Evolutionary conservation across 331 rosid species (phyloP), one percentile per base, ranked within the genome.

Genomic region (Saraca asoca): DNA sequence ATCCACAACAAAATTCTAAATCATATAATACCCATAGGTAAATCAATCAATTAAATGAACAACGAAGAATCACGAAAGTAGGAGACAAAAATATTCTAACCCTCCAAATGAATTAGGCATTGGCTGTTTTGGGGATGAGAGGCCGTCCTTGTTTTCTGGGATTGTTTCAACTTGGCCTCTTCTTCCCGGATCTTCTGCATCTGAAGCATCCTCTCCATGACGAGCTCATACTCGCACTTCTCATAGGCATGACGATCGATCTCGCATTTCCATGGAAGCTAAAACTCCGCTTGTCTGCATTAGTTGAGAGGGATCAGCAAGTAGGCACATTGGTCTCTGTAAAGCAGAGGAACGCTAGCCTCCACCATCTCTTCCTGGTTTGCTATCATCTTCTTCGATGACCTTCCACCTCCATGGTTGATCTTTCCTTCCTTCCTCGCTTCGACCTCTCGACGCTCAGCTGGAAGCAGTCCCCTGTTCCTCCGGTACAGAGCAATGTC

Each of bases 191-290:
- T 76, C 85, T 81, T 81, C 75, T 81, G 90, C 90, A 85, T 81
- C 31, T 24, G 31, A 24, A 24, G 31, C 31, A 24, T 24, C 31
- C 31, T 24, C 31, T 24, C 31, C 31, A 85, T 85, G 35, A 85
- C 82, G 18, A 85, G 87, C 73, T 85, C 90, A 62, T 85, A 85
- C 64, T 73, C 79, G 58, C 89, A 85, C 81, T 85, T 85, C 77
- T 85, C 89, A 70, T 79, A 85, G 57, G 75, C 2, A 60, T 85
- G 90, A 44, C 90, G 84, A 71, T 81, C 81, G 64, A 62, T 14
- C 62, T 79, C 85, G 77, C 90, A 85, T 71, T 81, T 85, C 90
- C 90, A 85, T 7, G 90, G 90, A 39, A 85, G 83, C 68, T 72
- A 85, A 12, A 81, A 15, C 77, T 81, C 90, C 7, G 85, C 62